Conservation (phyloP, 2,329 filamentous ascomycete genomes). For the Shiraia bambusicola region DNA sequence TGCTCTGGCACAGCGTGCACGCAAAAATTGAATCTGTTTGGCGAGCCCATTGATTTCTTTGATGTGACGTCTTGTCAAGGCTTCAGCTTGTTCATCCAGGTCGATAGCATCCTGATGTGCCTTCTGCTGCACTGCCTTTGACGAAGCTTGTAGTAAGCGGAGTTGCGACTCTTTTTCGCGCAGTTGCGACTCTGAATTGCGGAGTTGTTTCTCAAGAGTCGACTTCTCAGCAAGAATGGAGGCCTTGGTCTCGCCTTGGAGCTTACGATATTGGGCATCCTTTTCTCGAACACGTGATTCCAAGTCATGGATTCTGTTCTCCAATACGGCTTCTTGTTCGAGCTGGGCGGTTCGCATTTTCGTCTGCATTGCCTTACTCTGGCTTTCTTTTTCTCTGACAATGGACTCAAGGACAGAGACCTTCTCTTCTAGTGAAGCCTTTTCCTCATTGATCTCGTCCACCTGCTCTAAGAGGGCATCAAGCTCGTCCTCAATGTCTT, state of each 20-base stretch:
- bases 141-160: slow-evolving; percentile 29
- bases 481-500: slow-evolving; percentile 60
- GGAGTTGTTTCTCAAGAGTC: slow-evolving; percentile 54
- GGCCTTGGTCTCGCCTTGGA: slow-evolving; percentile 31
- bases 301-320: slow-evolving; percentile 54
- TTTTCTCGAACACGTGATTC: slow-evolving; percentile 34
- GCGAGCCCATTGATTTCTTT: slow-evolving; percentile 79
- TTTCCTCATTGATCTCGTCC: slow-evolving; percentile 50
- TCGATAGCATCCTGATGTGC: slow-evolving; percentile 33
- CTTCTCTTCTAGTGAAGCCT: slow-evolving; percentile 61
- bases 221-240: slow-evolving; percentile 46
- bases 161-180: slow-evolving; percentile 32
- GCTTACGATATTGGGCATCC: slow-evolving; percentile 30
- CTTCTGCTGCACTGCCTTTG: slow-evolving; percentile 32
- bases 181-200: slow-evolving; percentile 22
- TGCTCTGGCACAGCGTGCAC: slow-evolving; percentile 78
- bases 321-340: slow-evolving; percentile 44
- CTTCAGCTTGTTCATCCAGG: slow-evolving; percentile 54
- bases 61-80: slow-evolving; percentile 68
- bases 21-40: slow-evolving; percentile 89
- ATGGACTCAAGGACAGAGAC: slow-evolving; percentile 45
- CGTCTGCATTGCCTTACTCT: slow-evolving; percentile 19
- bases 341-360: slow-evolving; percentile 59
- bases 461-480: slow-evolving; percentile 48
- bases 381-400: slow-evolving; percentile 42